Base-by-base conservation (phyloP, 768 basidiomycete genomes). In the Lentinula raphanica region DNA sequence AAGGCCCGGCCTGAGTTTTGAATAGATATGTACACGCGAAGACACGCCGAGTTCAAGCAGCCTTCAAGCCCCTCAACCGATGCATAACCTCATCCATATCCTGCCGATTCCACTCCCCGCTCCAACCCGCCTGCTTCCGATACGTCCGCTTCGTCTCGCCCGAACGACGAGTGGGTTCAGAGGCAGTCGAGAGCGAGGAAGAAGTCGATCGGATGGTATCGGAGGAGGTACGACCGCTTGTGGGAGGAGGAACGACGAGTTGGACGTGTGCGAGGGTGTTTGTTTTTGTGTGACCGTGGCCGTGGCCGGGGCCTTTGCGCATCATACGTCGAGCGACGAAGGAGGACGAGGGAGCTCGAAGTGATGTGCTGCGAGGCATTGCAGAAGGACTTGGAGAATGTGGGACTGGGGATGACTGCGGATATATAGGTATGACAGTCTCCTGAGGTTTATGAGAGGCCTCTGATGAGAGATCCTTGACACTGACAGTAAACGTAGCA, bases 21-120 rank as follows among this genome's bases (percentile, higher is more conserved):
- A n/a, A n/a, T n/a, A n/a, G n/a, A n/a, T n/a, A n/a, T n/a, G n/a
- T n/a, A n/a, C n/a, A n/a, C n/a, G n/a, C n/a, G n/a, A n/a, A n/a
- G n/a, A n/a, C n/a, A n/a, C n/a, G n/a, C n/a, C n/a, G n/a, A n/a
- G n/a, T n/a, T 50, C 19, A 50, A 25, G 35, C n/a, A 58, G 58
- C 58, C 72, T 69, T 69, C 64, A 56, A 65, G 38, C 31, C 68
- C 66, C 56, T 63, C 63, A 59, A 8, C 64, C 64, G 3, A 42
- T 50, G 9, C 63, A 62, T 1, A 62, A 66, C 32, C 39, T 54
- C 23, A 13, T 57, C 48, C 3, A 60, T 38, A 3, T 67, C 64
- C 9, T 63, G 61, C 2, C 56, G 54, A 54, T 51, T 61, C 53
- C 63, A 35, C 1, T 49, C 36, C 7, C 28, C 51, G 9, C 55